Evolutionary conservation across 306 rosid species (phyloP), one percentile per base, ranked within the genome.

Genomic region (Echinosophora koreensis): DNA sequence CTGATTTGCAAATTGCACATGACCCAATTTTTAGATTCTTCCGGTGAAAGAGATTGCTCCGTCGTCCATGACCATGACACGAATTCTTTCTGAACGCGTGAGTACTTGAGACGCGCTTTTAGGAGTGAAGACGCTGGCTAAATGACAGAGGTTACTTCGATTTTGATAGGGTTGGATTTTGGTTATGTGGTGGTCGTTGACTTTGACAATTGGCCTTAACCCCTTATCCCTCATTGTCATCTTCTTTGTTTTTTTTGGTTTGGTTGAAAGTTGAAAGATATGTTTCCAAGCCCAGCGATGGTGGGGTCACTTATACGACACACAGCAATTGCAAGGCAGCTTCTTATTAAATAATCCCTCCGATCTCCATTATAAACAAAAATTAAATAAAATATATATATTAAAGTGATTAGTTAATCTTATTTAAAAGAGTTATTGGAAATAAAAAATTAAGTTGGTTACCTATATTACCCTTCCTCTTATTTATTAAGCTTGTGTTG

Each of bases 171-270:
- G 7, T 77, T 68, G 70, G 76, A 59, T 14, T 68, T 16, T 71
- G 3, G 32, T 12, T 42, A 5, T 66, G 46, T 44, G 56, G 38
- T 46, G 38, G 66, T 67, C 61, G 8, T 68, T 61, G 67, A 30
- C 51, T 69, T 76, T 60, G 73, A 75, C 81, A 60, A 39, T 56
- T 22, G 69, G 1, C 68, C 12, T 28, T 54, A 18, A 0, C 50
- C 16, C 13, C 16, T 39, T 54, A 5, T 10, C 4, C 50, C 35
- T 0, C 27, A 5, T n/a, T 14, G 13, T 27, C 32, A 17, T 12
- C 46, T 57, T 57, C 13, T 34, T 61, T 28, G 30, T 39, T 5
- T 44, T 44, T 15, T 58, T 42, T 28, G n/a, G 44, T 42, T 50
- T 5, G 5, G 47, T 73, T 38, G 52, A 35, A 15, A 57, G 47